phyloP scores from a whole-genome alignment of 177 flowering plant genomes.

The Telopea speciosissima region DNA sequence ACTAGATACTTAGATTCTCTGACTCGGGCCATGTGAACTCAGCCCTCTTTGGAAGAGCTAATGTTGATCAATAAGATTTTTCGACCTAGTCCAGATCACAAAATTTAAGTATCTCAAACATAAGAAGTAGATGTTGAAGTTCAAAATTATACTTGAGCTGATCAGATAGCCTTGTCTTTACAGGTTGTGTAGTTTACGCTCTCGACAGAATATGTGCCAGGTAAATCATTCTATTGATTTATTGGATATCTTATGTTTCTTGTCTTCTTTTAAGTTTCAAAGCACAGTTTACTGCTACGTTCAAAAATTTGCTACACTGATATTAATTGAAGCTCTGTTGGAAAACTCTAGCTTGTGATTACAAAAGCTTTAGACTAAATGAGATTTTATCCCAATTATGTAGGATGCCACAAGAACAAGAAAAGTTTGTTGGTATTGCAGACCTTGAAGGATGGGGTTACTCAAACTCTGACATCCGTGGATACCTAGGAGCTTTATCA shows the following conservation, averaged over 20 bases:
- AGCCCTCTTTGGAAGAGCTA: background rate
- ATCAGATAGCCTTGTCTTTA: background rate
- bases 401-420: slow-evolving; percentile 70
- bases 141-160: background rate
- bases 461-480: slow-evolving; percentile 66
- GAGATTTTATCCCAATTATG: slow-evolving; percentile 6
- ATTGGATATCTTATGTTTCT: background rate
- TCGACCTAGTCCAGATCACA: background rate
- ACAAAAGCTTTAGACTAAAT: background rate
- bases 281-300: background rate
- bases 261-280: background rate
- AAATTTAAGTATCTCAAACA: background rate
- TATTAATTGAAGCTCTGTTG: background rate
- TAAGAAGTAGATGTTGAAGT: background rate
- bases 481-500: slow-evolving; percentile 44
- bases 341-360: background rate
- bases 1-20: too few relatives aligned
- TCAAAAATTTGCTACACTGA: background rate
- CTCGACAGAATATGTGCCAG: slow-evolving; percentile 61
- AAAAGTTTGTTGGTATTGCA: slow-evolving; percentile 54
- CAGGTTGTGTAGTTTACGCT: slow-evolving; percentile 54
- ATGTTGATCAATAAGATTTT: background rate
- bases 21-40: too few relatives aligned
- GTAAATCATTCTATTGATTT: slow-evolving; percentile 22
- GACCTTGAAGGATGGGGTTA: slow-evolving; percentile 87